Base-by-base conservation (phyloP, 768 basidiomycete species). In the Boletus coccyginus region DNA sequence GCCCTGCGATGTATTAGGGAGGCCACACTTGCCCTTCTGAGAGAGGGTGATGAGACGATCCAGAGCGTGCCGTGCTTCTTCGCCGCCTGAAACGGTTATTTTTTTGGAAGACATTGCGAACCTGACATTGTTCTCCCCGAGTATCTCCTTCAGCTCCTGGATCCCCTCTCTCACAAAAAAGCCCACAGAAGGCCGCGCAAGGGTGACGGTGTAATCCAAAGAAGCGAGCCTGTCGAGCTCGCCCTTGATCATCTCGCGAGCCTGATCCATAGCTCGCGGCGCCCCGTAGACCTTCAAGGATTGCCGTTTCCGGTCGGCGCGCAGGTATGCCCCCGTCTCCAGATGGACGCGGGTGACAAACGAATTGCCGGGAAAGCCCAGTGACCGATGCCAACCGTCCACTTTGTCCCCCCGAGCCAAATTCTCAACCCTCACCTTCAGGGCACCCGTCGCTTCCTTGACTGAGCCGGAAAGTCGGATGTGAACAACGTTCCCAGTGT, bases 401-500 rank as follows among this genome's bases (percentile, higher is more conserved):
- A 86, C 69, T 36, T 69, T 78, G 40, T 81, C 78, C 7, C 85
- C 85, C 24, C 73, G 73, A 3, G 76, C 78, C 39, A 86, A 64
- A 50, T 72, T 77, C 65, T 86, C 85, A 0, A 83, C 80, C 50
- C 84, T 72, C 13, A 86, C 84, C 69, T 85, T 86, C 56, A 87
- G 62, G 6, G 77, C 73, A 1, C 85, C 85, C 2, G 80, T 75
- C 2, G 76, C 76, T 59, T 80, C 78, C 67, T 81, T 81, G 48
- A 80, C 78, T 14, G 79, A 73, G 0, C 85, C 84, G 1, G 71
- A 60, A n/a, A 85, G 73, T 5, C 69, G 75, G 40, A 86, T 74
- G 16, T 71, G 67, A 43, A 78, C 73, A 9, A 44, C 46, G 35
- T 63, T 61, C 24, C 60, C 63, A 10, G 24, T 40, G 27, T 70